Evolutionary conservation across 306 rosid species (phyloP).

Genomic region (Benincasa hispida): DNA sequence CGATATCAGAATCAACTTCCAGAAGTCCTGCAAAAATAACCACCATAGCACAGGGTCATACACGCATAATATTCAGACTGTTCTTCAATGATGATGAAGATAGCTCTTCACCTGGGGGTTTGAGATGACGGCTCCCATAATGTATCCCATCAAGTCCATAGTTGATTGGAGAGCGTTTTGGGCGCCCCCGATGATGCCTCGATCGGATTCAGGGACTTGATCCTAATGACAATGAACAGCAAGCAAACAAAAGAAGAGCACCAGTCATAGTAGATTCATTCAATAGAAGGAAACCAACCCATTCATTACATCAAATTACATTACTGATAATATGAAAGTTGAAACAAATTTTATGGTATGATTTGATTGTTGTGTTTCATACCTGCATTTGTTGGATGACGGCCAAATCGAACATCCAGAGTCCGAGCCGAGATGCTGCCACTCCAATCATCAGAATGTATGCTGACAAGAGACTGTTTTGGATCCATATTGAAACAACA

Average conservation of each 20-base stretch:
- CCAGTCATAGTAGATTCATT: background rate
- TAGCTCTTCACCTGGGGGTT: slow-evolving; percentile 56
- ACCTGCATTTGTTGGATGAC: slow-evolving; percentile 93
- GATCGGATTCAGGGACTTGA: slow-evolving; percentile 61
- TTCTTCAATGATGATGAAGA: background rate
- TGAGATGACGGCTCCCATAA: slow-evolving; percentile 65
- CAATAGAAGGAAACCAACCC: background rate
- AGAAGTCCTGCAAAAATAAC: slow-evolving; percentile 47
- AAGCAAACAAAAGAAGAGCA: background rate
- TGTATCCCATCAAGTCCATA: slow-evolving; percentile 71
- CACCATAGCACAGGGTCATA: background rate
- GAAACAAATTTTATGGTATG: background rate
- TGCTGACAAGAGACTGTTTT: slow-evolving; percentile 29
- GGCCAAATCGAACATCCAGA: slow-evolving; percentile 85
- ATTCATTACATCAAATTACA: background rate
- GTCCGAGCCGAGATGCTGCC: slow-evolving; percentile 73
- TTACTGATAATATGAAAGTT: background rate
- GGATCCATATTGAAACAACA: slow-evolving; percentile 47
- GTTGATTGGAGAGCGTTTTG: slow-evolving; percentile 73
- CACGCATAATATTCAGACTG: background rate
- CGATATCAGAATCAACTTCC: slow-evolving; percentile 56
- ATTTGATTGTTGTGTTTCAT: background rate
- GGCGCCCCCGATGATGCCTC: slow-evolving; percentile 74
- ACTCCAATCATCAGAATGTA: slow-evolving; percentile 73
- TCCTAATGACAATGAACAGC: slow-evolving; percentile 27